Conservation (phyloP, 164 flowering plant genomes). For the Akebia trifoliata region DNA sequence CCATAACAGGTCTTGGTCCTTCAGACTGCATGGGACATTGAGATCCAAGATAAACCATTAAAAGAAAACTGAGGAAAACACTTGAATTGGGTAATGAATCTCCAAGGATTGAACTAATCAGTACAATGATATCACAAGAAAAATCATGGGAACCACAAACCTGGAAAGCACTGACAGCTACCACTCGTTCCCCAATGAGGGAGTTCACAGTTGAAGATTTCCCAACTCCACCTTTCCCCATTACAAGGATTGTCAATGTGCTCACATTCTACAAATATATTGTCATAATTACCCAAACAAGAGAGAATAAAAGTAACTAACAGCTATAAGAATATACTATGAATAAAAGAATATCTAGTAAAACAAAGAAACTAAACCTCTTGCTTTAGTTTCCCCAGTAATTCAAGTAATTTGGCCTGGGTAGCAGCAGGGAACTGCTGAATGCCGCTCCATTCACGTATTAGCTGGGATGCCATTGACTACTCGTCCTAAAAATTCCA, state of each 20-base stretch:
- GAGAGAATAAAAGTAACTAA: neutral
- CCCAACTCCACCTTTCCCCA: slow-evolving; percentile 99
- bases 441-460: slow-evolving; percentile 84
- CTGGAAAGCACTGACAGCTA: slow-evolving; percentile 84
- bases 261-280: slow-evolving; percentile 51
- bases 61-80: too few species aligned
- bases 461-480: slow-evolving; percentile 46
- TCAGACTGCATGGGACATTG: slow-evolving; percentile 55
- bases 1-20: slow-evolving; percentile 70
- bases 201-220: slow-evolving; percentile 96
- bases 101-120: slow-evolving; percentile 1
- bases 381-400: slow-evolving; percentile 71
- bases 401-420: slow-evolving; percentile 61
- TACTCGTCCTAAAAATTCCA: slow-evolving; percentile 6
- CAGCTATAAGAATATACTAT: neutral
- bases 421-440: slow-evolving; percentile 84
- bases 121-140: neutral
- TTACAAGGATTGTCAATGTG: slow-evolving; percentile 81
- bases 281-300: neutral
- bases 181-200: slow-evolving; percentile 80
- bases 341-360: neutral
- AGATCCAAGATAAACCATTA: neutral
- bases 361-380: slow-evolving; percentile 41
- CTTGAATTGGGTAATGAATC: neutral
- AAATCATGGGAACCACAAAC: slow-evolving; percentile 25